Evolutionary conservation across 768 basidiomycete species (phyloP), one percentile per base, ranked within the genome.

Genomic region (Tylopilus sp.): DNA sequence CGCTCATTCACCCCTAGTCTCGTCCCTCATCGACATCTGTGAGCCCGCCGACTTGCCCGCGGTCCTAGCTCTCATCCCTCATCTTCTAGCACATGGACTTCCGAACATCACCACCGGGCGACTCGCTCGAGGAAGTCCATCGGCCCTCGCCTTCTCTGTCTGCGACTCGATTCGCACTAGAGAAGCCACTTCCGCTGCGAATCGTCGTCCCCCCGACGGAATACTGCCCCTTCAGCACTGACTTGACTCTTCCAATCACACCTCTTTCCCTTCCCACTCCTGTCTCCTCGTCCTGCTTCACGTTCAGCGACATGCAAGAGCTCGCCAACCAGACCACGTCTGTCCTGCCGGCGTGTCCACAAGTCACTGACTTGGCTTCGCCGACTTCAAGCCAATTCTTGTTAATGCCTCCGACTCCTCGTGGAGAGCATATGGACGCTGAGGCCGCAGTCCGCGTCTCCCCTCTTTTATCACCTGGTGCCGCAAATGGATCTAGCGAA

Each of bases 131-230:
- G 36, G 58, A 56, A 55, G 38, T 13, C 25, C 53, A 17, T 12
- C 41, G 44, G 40, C 33, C 13, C 40, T 23, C 40, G 4, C 44
- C 44, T 17, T 39, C 57, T 17, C 48, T 53, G 20, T 49, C 57
- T 55, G 56, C 49, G 18, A 46, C 44, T 57, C 60, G 26, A 18
- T 36, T 48, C 28, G 26, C 39, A n/a, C n/a, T n/a, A 42, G 57
- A 47, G 60, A 67, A 55, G 51, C 53, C 51, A 4, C 40, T 49
- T 30, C 52, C 63, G 6, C 44, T 68, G 57, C 66, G 66, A 59
- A 68, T 68, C 59, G 48, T 64, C 21, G 61, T 68, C 44, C 68
- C 68, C 13, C 64, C 66, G 15, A 60, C 68, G 26, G 68, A 69
- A 53, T 67, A 68, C 46, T 69, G 64, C 52, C 66, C 66, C n/a